phyloP scores from a whole-genome alignment of 2,329 filamentous ascomycete species.

The Alternaria hordeiaustralica region DNA sequence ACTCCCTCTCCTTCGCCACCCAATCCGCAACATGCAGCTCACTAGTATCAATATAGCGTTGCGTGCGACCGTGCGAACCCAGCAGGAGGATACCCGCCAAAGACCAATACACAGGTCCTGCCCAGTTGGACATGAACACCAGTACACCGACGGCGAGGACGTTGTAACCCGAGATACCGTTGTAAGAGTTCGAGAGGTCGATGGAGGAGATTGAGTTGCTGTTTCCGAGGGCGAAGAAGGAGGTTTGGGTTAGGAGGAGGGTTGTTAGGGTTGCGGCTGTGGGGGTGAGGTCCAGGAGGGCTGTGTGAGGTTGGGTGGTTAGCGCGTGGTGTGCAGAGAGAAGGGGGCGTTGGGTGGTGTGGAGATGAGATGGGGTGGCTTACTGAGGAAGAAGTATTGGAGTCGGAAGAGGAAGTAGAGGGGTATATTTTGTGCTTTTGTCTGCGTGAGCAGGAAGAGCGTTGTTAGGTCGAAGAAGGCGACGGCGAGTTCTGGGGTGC shows the following conservation, averaged over 20 bases:
- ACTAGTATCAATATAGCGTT: constrained; percentile 22
- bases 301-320: constrained; percentile 13
- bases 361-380: constrained; percentile 37
- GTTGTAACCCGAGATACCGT: constrained; percentile 84
- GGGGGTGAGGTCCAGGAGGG: constrained; percentile 55
- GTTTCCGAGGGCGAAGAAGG: constrained; percentile 90
- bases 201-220: constrained; percentile 96
- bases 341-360: constrained; percentile 17
- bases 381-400: constrained; percentile 62
- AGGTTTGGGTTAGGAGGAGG: constrained; percentile 78
- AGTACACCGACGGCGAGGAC: constrained; percentile 79
- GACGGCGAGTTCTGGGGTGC: constrained; percentile 53
- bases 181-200: constrained; percentile 93
- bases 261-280: constrained; percentile 70
- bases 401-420: constrained; percentile 78
- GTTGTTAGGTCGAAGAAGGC: constrained; percentile 69
- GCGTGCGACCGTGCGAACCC: constrained; percentile 25
- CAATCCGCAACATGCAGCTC: constrained; percentile 36
- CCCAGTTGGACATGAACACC: constrained; percentile 91
- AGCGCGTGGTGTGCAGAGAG: neutral
- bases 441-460: constrained; percentile 85
- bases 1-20: constrained; percentile 38
- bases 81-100: constrained; percentile 66
- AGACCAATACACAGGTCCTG: constrained; percentile 88
- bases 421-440: constrained; percentile 82